Evolutionary conservation across 768 basidiomycete genomes (phyloP).

Genomic region (Hygrocybe punicea): DNA sequence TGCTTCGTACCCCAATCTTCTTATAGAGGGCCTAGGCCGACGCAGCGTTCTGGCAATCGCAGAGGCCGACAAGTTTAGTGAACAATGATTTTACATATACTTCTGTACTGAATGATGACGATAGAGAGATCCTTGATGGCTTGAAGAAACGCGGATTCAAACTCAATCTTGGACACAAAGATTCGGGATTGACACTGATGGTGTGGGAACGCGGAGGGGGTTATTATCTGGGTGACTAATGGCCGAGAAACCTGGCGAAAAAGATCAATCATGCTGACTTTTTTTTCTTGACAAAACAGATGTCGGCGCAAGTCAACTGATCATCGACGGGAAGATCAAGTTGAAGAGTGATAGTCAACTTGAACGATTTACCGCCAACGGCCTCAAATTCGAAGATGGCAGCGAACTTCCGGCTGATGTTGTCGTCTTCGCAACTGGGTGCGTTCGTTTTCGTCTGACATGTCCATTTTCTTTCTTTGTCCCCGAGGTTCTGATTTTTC

Average conservation of each 20-base stretch:
- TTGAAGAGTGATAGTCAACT: slow-evolving; percentile 60
- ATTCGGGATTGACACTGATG: slow-evolving; percentile 35
- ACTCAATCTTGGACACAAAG: slow-evolving; percentile 39
- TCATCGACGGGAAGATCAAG: slow-evolving; percentile 68
- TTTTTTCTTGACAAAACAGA: slow-evolving; percentile 36
- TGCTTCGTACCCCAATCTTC: slow-evolving; percentile 44
- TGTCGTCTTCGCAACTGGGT: slow-evolving; percentile 60
- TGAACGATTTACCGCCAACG: slow-evolving; percentile 41
- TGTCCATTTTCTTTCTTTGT: no score
- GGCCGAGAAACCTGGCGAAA: not conserved
- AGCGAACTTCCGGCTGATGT: slow-evolving; percentile 50
- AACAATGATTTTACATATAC: not conserved
- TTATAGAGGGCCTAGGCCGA: slow-evolving; percentile 26
- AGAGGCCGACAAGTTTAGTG: slow-evolving; percentile 36
- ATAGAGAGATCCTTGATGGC: slow-evolving; percentile 36
- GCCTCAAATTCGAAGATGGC: slow-evolving; percentile 50
- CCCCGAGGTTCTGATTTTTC: no score
- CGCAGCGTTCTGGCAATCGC: slow-evolving; percentile 23
- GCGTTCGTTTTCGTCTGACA: slow-evolving; percentile 13
- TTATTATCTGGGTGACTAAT: slow-evolving; percentile 47
- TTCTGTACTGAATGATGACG: not conserved
- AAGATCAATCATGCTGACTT: not conserved
- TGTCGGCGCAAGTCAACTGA: slow-evolving; percentile 56
- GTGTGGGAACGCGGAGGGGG: slow-evolving; percentile 36
- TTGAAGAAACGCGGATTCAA: slow-evolving; percentile 47